Evolutionary conservation across 257 asterid genomes (phyloP).

Genomic region (Paulownia fortunei): DNA sequence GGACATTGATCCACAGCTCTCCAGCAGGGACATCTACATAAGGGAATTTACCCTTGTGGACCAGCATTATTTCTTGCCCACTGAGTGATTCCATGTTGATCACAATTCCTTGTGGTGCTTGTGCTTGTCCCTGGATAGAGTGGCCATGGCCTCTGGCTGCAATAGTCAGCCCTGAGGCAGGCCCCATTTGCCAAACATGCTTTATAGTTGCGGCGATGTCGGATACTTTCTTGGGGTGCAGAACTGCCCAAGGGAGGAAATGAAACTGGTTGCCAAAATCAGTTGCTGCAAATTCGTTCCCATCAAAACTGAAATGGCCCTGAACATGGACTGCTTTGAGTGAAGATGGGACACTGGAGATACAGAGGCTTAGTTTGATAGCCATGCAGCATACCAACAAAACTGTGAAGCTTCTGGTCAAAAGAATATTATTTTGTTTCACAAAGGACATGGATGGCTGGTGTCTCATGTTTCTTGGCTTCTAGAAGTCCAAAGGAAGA

Average conservation of each 20-base stretch:
- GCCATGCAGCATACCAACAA: constrained; percentile 54
- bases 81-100: constrained; percentile 70
- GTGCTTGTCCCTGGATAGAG: constrained; percentile 81
- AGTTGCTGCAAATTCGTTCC: constrained; percentile 69
- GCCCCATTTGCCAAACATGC: constrained; percentile 82
- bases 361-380: constrained; percentile 43
- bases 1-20: constrained; percentile 81
- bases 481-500: constrained; percentile 36
- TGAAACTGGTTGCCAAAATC: constrained; percentile 83
- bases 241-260: constrained; percentile 73
- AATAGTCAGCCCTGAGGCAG: constrained; percentile 59
- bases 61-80: constrained; percentile 54
- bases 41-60: constrained; percentile 51
- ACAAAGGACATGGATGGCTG: constrained; percentile 31
- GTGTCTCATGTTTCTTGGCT: constrained; percentile 38
- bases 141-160: constrained; percentile 92
- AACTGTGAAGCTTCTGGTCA: constrained; percentile 40
- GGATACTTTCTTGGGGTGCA: constrained; percentile 71
- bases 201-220: constrained; percentile 70
- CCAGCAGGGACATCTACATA: constrained; percentile 80
- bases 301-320: constrained; percentile 62
- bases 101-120: constrained; percentile 75
- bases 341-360: constrained; percentile 44
- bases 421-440: constrained; percentile 41
- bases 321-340: constrained; percentile 49